phyloP scores from a whole-genome alignment of 495 filamentous ascomycete genomes.

The Thozetella sp. region DNA sequence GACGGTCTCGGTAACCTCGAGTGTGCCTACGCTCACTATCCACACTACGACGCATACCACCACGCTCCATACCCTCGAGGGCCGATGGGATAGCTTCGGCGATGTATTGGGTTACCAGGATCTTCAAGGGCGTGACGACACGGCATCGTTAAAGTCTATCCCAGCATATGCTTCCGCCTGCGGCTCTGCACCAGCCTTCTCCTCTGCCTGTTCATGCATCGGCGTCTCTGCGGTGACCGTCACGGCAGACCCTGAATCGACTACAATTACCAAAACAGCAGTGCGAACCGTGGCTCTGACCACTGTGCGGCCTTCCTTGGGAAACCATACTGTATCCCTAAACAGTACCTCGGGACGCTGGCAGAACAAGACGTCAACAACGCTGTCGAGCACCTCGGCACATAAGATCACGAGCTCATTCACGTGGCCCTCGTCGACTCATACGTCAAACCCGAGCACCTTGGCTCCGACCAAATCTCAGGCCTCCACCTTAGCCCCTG shows the following conservation, averaged over 20 bases:
- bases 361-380: conserved; percentile 6
- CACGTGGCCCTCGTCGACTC: not conserved
- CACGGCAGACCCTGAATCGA: not conserved
- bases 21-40: conserved; percentile 5
- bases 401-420: not conserved
- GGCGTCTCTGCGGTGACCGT: conserved; percentile 11
- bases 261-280: conserved; percentile 10
- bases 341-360: not conserved
- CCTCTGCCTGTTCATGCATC: conserved; percentile 30
- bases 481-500: too few species aligned
- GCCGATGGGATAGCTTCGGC: conserved; percentile 8
- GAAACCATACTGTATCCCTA: conserved; percentile 4
- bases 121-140: conserved; percentile 10
- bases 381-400: not conserved
- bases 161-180: conserved; percentile 22
- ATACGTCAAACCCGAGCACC: too few species aligned
- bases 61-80: conserved; percentile 6
- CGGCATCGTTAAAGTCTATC: conserved; percentile 11
- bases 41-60: conserved; percentile 5
- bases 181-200: conserved; percentile 15
- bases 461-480: not conserved
- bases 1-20: conserved; percentile 11
- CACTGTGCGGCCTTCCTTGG: conserved; percentile 6
- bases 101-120: not conserved
- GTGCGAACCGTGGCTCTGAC: conserved; percentile 8